Percentiles rank a stretch among this genome's conserved stretches.
These are phyloP conservation scores for Neurospora sp. DNA, from an alignment of 2,329 filamentous ascomycete species.

Conservation along the genomic window DNA sequence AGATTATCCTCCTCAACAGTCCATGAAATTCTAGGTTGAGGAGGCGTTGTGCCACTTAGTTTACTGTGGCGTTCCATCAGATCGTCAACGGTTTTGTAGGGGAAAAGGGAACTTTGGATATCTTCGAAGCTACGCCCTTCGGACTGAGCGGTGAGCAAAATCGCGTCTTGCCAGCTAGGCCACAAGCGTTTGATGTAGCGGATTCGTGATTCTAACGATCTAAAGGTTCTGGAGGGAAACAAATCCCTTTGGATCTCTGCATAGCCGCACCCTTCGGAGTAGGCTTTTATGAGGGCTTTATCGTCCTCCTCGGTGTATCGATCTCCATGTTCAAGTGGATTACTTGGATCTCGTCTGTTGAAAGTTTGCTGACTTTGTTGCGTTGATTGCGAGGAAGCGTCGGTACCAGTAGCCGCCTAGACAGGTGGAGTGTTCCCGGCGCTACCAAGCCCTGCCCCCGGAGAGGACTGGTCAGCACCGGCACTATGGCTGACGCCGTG, in stretches of 20 bases:
- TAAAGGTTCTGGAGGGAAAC: background rate
- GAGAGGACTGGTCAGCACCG: constrained; percentile 18
- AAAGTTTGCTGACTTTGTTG: background rate
- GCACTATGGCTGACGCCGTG: constrained; percentile 45
- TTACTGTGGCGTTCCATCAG: background rate
- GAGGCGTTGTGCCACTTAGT: background rate
- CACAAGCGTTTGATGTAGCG: background rate
- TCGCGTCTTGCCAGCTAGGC: background rate
- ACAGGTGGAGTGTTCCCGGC: background rate
- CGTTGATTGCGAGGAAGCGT: background rate
- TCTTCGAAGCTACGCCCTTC: background rate
- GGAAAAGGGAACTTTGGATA: background rate
- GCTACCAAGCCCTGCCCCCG: background rate
- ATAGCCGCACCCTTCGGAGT: background rate
- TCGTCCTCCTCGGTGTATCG: background rate
- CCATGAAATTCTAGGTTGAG: too few relatives aligned
- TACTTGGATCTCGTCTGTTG: background rate
- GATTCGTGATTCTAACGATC: background rate
- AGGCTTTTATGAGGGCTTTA: background rate
- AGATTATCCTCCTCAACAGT: background rate
- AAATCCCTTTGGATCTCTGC: background rate
- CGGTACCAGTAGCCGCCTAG: background rate
- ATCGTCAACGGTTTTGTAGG: background rate
- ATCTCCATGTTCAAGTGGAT: too few relatives aligned
- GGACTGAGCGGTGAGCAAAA: background rate